These are phyloP conservation scores for Suillus variegatus DNA, from an alignment of 768 basidiomycete species.

Conservation along the genomic window DNA sequence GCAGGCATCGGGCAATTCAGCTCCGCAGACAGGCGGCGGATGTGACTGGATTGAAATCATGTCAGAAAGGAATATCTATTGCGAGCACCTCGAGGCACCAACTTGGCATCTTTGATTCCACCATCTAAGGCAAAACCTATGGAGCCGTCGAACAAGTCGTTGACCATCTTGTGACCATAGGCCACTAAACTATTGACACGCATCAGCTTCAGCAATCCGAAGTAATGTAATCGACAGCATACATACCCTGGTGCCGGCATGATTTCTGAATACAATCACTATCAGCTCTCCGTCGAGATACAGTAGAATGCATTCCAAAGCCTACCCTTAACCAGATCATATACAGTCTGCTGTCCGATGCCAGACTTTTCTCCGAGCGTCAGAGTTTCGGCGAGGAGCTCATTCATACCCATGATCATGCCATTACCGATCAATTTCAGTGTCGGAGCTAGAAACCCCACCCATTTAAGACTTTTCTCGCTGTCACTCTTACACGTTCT, in stretches of 20 bases:
- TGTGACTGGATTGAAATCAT: conserved; percentile 45
- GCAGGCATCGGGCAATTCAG: conserved; percentile 71
- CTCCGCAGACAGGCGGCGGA: conserved; percentile 67
- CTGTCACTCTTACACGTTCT: not conserved
- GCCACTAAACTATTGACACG: conserved; percentile 41
- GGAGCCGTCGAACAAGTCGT: conserved; percentile 73
- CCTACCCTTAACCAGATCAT: conserved; percentile 61
- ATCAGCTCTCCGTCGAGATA: conserved; percentile 14
- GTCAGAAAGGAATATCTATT: conserved; percentile 4
- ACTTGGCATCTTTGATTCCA: conserved; percentile 84
- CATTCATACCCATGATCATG: conserved; percentile 71
- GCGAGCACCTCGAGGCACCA: conserved; percentile 20
- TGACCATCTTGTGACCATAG: conserved; percentile 69
- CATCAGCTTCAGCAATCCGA: not conserved
- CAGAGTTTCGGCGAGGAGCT: conserved; percentile 77
- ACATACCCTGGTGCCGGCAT: conserved; percentile 62
- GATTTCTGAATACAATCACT: conserved; percentile 45
- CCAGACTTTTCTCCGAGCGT: conserved; percentile 86
- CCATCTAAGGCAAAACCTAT: conserved; percentile 80
- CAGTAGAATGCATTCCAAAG: not conserved
- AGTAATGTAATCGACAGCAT: conserved; percentile 3
- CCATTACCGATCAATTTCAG: conserved; percentile 86
- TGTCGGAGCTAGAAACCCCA: conserved; percentile 49
- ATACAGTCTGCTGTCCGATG: conserved; percentile 63
- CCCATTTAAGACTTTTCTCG: not conserved